These are phyloP conservation scores for Chaetomium tenue DNA, from an alignment of 495 filamentous ascomycete species.

Conservation along the genomic window DNA sequence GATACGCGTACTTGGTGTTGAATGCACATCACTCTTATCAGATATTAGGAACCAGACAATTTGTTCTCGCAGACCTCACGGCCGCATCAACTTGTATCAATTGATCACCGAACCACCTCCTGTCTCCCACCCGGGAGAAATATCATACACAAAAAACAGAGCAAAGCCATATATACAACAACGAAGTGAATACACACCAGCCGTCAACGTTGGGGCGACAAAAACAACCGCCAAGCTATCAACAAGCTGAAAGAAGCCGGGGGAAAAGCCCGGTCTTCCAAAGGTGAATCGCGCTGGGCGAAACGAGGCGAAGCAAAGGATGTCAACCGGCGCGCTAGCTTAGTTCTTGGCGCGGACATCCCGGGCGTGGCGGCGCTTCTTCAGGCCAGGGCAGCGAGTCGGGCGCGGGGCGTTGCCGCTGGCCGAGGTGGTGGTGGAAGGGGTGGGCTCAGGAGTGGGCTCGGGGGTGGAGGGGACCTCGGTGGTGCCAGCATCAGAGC, in stretches of 20 bases:
- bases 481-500: background rate
- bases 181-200: background rate
- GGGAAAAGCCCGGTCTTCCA: too few relatives aligned
- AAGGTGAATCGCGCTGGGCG: too few relatives aligned
- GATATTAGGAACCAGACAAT: background rate
- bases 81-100: background rate
- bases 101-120: background rate
- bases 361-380: constrained; percentile 10
- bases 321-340: background rate
- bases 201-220: background rate
- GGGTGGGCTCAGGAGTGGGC: constrained; percentile 10
- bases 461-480: background rate
- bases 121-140: background rate
- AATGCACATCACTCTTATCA: background rate
- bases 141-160: background rate
- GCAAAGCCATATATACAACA: constrained; percentile 9
- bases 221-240: background rate
- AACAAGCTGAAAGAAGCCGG: background rate
- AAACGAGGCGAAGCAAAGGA: too few relatives aligned
- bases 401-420: constrained; percentile 3
- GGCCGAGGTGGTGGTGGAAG: background rate
- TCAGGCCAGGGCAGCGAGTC: constrained; percentile 10
- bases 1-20: too few relatives aligned
- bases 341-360: background rate
- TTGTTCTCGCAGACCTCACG: background rate